Evolutionary conservation across 2,329 filamentous ascomycete genomes (phyloP).

Genomic region (Uncinocarpus reesii): DNA sequence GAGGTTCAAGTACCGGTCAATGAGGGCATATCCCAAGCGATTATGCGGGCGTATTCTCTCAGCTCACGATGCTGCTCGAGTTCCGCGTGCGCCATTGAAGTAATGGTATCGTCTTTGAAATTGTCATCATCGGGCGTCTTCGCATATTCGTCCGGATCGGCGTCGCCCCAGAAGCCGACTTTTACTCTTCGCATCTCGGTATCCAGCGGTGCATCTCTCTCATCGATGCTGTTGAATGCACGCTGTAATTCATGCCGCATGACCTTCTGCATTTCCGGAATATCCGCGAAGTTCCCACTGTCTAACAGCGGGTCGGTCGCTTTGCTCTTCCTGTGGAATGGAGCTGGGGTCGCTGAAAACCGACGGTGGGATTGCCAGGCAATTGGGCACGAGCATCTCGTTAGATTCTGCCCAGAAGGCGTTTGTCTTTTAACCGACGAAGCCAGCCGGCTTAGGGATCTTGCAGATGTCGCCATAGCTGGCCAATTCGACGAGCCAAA

Average conservation of each 20-base stretch:
- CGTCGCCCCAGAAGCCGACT: constrained; percentile 37
- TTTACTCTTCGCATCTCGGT: constrained; percentile 23
- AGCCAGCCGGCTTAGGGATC: constrained; percentile 31
- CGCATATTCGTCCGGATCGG: constrained; percentile 37
- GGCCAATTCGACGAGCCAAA: constrained; percentile 15
- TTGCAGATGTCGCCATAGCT: constrained; percentile 33
- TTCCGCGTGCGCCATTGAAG: constrained; percentile 71
- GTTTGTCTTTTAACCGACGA: constrained; percentile 27
- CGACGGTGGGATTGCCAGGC: constrained; percentile 1
- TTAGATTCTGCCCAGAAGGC: constrained; percentile 15
- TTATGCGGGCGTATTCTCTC: constrained; percentile 74
- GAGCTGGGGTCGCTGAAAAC: constrained; percentile 8
- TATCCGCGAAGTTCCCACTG: too few relatives aligned
- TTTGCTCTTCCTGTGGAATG: not conserved
- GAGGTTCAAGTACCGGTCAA: constrained; percentile 62
- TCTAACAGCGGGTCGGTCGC: too few relatives aligned
- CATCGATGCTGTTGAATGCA: too few relatives aligned
- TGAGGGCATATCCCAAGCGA: constrained; percentile 92
- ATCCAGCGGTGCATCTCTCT: constrained; percentile 27
- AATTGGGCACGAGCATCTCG: constrained; percentile 5
- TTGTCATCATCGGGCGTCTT: constrained; percentile 45
- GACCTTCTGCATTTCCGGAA: not conserved
- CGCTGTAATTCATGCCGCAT: constrained; percentile 14
- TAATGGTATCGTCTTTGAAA: constrained; percentile 59
- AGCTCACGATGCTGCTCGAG: constrained; percentile 80